A percentile compares a stretch with the other conserved stretches of the same genome.
Evolutionary conservation across 352 stramenopile genomes (phyloP).

Genomic region (Pythium vanterpoolii): DNA sequence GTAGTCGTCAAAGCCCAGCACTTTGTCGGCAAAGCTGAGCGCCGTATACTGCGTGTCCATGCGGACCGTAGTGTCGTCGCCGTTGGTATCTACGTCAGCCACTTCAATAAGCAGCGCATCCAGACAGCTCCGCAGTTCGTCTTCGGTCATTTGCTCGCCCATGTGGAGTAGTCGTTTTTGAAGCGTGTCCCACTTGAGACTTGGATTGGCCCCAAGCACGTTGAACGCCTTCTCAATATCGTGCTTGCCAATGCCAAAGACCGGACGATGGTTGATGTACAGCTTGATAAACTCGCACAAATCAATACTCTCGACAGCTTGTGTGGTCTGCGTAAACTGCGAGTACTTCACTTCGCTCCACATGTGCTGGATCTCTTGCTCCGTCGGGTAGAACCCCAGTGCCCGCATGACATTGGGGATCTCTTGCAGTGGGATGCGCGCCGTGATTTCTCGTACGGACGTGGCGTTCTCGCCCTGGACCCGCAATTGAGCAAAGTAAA

Average conservation of each 20-base stretch:
- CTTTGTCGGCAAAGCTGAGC: constrained; percentile 73
- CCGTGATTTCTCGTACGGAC: constrained; percentile 55
- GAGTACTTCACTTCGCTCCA: constrained; percentile 84
- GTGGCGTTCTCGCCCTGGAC: constrained; percentile 89
- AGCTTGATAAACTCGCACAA: constrained; percentile 86
- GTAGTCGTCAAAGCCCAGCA: constrained; percentile 89
- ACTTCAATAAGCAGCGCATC: constrained; percentile 53
- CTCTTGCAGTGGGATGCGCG: constrained; percentile 78
- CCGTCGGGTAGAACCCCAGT: constrained; percentile 90
- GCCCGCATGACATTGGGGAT: constrained; percentile 92
- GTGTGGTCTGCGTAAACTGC: constrained; percentile 72
- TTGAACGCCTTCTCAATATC: constrained; percentile 80
- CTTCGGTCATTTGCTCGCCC: constrained; percentile 76
- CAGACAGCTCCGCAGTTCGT: constrained; percentile 82
- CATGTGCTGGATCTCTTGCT: constrained; percentile 90
- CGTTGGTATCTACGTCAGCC: constrained; percentile 16
- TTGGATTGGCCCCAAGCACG: constrained; percentile 30
- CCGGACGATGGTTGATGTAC: constrained; percentile 92
- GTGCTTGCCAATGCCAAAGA: constrained; percentile 79
- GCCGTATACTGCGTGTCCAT: constrained; percentile 59
- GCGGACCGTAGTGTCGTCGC: constrained; percentile 11
- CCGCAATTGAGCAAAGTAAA: constrained; percentile 92
- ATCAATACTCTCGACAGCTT: constrained; percentile 57
- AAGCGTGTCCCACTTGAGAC: constrained; percentile 62
- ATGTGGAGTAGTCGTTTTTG: constrained; percentile 58